A percentile compares a stretch with the other conserved stretches of the same genome.
phyloP scores from a whole-genome alignment of 225 moss, liverwort and hornwort genomes.

The Climacium dendroides region DNA sequence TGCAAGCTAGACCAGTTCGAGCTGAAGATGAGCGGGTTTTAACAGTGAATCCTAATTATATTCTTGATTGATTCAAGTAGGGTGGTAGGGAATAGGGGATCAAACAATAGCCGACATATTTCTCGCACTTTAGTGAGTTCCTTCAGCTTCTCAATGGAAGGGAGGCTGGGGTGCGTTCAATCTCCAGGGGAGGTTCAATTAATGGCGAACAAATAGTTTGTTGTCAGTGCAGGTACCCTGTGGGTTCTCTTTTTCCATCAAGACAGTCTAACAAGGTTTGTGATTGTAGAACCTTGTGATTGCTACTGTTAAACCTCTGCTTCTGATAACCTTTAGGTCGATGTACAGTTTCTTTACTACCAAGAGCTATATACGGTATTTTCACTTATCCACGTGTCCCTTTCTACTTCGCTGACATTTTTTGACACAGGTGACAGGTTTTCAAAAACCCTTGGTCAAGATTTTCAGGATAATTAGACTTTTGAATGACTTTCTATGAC shows the following conservation, averaged over 20 bases:
- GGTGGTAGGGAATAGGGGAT: neutral
- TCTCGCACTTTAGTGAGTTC: neutral
- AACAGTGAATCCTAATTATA: constrained; percentile 89
- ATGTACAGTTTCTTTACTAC: neutral
- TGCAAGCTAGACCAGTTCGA: constrained; percentile 22
- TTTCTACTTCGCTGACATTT: neutral
- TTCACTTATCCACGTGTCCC: too few relatives aligned
- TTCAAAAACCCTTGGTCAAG: neutral
- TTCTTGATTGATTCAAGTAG: constrained; percentile 28
- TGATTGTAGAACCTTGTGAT: neutral
- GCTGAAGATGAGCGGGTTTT: constrained; percentile 72
- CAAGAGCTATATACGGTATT: neutral
- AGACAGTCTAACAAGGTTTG: neutral
- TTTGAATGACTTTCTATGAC: neutral
- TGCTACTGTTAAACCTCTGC: neutral
- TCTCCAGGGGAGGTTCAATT: neutral
- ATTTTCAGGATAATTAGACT: neutral
- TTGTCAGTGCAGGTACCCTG: neutral
- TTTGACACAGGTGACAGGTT: neutral
- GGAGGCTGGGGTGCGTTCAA: neutral
- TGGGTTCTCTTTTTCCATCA: neutral
- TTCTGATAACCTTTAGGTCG: too few relatives aligned
- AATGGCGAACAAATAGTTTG: neutral
- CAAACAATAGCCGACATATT: neutral
- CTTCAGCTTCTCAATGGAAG: neutral